Evolutionary conservation across 1,139 yeast species (phyloP).

Genomic region (Saccharomyces hybrid): DNA sequence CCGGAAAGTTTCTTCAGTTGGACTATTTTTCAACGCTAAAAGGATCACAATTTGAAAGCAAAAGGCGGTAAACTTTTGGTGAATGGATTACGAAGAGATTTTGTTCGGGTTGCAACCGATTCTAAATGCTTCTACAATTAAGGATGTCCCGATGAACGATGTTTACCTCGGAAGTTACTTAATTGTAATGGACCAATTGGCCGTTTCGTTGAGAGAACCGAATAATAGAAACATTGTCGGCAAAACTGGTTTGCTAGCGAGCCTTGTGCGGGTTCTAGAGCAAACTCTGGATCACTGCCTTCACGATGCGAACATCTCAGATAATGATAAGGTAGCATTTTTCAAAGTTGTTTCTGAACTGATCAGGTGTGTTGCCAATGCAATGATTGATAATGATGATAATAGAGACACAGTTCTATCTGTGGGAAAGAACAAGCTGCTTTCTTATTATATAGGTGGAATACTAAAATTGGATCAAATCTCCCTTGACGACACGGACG

Average conservation of each 20-base stretch:
- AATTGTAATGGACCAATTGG: slow-evolving; percentile 25
- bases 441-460: slow-evolving; percentile 17
- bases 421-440: slow-evolving; percentile 6
- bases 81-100: slow-evolving; percentile 30
- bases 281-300: slow-evolving; percentile 14
- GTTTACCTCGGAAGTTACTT: slow-evolving; percentile 15
- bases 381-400: slow-evolving; percentile 27
- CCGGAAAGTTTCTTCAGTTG: background rate
- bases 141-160: slow-evolving; percentile 15
- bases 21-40: background rate
- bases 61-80: background rate
- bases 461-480: slow-evolving; percentile 10
- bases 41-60: background rate
- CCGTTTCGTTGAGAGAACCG: slow-evolving; percentile 26
- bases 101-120: slow-evolving; percentile 28
- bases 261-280: slow-evolving; percentile 15
- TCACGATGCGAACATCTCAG: slow-evolving; percentile 2
- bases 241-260: slow-evolving; percentile 21
- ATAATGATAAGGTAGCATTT: slow-evolving; percentile 7
- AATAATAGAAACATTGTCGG: slow-evolving; percentile 26
- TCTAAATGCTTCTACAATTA: slow-evolving; percentile 14
- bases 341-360: slow-evolving; percentile 24
- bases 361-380: slow-evolving; percentile 29
- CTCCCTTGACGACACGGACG: slow-evolving; percentile 6
- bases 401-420: slow-evolving; percentile 21